phyloP scores from a whole-genome alignment of 352 stramenopile species.

The Phytophthora constricta region DNA sequence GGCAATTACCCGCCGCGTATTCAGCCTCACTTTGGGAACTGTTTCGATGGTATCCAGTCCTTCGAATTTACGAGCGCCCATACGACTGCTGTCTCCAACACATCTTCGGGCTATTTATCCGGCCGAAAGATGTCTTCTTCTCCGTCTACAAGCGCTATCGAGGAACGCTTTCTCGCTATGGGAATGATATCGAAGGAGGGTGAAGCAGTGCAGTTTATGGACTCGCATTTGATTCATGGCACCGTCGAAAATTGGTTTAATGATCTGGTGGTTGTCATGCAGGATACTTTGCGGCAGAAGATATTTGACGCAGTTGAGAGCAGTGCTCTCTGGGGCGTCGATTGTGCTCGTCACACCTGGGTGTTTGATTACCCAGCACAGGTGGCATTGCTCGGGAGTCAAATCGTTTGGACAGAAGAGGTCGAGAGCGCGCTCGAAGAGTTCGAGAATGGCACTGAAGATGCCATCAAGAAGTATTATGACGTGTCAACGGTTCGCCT shows the following conservation, averaged over 20 bases:
- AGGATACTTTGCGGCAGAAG: conserved; percentile 81
- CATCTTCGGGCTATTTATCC: conserved; percentile 13
- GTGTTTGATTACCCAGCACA: conserved; percentile 92
- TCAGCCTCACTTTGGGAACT: conserved; percentile 90
- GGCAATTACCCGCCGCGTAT: conserved; percentile 89
- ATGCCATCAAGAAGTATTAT: conserved; percentile 96
- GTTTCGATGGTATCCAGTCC: conserved; percentile 90
- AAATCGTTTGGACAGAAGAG: conserved; percentile 95
- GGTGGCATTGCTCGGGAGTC: conserved; percentile 86
- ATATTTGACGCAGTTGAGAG: conserved; percentile 93
- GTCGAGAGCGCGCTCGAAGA: conserved; percentile 93
- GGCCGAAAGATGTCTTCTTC: conserved; percentile 22
- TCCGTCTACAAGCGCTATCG: conserved; percentile 22
- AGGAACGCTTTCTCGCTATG: conserved; percentile 77
- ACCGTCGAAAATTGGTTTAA: conserved; percentile 95
- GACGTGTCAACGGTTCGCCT: conserved; percentile 91
- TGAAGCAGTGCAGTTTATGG: conserved; percentile 87
- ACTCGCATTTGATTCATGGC: conserved; percentile 83
- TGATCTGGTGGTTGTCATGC: conserved; percentile 94
- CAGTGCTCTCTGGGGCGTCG: conserved; percentile 92
- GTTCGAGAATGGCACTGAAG: conserved; percentile 94
- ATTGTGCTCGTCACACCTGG: conserved; percentile 84
- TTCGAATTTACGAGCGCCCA: conserved; percentile 73
- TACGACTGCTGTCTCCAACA: conserved; percentile 15
- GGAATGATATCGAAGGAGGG: conserved; percentile 97